Conservation (phyloP, 768 basidiomycete genomes). For the Calocybe gangraenosa region DNA sequence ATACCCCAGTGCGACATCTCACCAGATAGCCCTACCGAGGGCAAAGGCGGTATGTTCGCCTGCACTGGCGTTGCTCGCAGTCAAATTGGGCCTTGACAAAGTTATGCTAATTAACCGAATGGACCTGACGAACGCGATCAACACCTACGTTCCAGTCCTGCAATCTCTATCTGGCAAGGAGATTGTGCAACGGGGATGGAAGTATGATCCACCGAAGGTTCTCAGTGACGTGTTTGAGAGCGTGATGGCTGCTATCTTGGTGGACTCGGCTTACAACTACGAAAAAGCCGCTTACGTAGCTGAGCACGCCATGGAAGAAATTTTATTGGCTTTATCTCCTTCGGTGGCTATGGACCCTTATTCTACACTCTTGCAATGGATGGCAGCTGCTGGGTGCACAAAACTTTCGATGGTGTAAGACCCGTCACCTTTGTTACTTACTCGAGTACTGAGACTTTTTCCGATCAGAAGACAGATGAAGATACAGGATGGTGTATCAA, state of each 20-base stretch:
- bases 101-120: constrained; percentile 65
- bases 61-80: constrained; percentile 65
- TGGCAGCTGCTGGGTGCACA: constrained; percentile 53
- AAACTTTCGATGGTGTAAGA: constrained; percentile 28
- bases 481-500: constrained; percentile 13
- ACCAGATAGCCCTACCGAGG: constrained; percentile 69
- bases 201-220: constrained; percentile 82
- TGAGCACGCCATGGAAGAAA: constrained; percentile 60
- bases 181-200: constrained; percentile 70
- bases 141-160: constrained; percentile 56
- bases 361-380: constrained; percentile 67
- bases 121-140: constrained; percentile 62
- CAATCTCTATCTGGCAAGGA: constrained; percentile 51
- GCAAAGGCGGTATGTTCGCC: constrained; percentile 70
- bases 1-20: constrained; percentile 69
- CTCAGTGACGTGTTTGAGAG: constrained; percentile 85
- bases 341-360: constrained; percentile 67
- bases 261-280: constrained; percentile 72
- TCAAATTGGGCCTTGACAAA: constrained; percentile 67
- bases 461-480: constrained; percentile 19
- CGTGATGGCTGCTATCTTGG: constrained; percentile 75
- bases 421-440: constrained; percentile 4
- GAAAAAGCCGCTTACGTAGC: constrained; percentile 61
- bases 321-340: constrained; percentile 57
- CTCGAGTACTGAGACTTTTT: neutral